Evolutionary conservation across 225 moss, liverwort and hornwort genomes (phyloP).

Genomic region (Physcomitrellopsis africana): DNA sequence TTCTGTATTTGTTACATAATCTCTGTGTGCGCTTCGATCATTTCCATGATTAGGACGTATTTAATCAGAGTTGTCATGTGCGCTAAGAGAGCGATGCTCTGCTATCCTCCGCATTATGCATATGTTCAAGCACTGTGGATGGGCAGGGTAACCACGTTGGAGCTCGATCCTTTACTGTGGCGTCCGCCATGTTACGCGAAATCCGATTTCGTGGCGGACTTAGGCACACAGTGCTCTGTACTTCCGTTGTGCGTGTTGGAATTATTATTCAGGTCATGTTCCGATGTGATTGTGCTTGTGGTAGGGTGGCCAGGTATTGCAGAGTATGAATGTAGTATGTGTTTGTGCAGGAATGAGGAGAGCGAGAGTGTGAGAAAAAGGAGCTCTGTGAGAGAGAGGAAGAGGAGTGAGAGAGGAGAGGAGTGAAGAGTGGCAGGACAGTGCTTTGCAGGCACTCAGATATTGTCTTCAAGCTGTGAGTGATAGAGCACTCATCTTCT

Average conservation of each 20-base stretch:
- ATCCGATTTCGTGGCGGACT: constrained; percentile 33
- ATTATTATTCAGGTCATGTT: constrained; percentile 52
- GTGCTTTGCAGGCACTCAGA: constrained; percentile 75
- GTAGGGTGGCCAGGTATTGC: constrained; percentile 67
- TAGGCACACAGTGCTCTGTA: constrained; percentile 38
- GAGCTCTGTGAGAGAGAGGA: constrained; percentile 76
- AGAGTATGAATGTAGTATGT: constrained; percentile 84
- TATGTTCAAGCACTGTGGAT: constrained; percentile 17
- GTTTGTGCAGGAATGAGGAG: constrained; percentile 87
- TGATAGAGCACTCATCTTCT: constrained; percentile 35
- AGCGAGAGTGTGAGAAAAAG: constrained; percentile 81
- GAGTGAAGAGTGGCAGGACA: constrained; percentile 81
- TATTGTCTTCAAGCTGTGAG: constrained; percentile 53
- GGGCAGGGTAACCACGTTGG: constrained; percentile 27
- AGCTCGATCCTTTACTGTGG: constrained; percentile 27
- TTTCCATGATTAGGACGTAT: constrained; percentile 30
- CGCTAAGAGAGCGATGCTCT: constrained; percentile 31
- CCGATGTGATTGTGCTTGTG: constrained; percentile 62
- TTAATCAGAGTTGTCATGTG: constrained; percentile 44
- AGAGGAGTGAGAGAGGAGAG: constrained; percentile 85
- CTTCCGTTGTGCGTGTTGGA: constrained; percentile 55
- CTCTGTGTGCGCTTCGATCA: constrained; percentile 36
- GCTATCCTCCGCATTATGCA: constrained; percentile 31
- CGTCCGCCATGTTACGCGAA: constrained; percentile 22
- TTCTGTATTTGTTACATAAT: constrained; percentile 38